These are phyloP conservation scores for Quercus robur DNA, from an alignment of 306 rosid genomes.

Conservation along the genomic window DNA sequence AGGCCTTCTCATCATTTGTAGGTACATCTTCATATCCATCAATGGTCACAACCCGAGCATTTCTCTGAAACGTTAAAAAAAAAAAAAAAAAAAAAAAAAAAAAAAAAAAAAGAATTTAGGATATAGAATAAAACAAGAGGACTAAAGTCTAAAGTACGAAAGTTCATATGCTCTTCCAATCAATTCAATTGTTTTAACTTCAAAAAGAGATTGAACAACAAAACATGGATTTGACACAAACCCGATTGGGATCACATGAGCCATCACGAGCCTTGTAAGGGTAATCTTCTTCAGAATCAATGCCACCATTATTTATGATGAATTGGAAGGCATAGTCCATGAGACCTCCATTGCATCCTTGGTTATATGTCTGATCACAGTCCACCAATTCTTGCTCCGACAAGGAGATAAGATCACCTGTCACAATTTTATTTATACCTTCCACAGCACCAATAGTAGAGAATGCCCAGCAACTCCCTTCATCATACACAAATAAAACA, in stretches of 20 bases:
- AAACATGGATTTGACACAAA: constrained; percentile 14
- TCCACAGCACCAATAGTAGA: constrained; percentile 80
- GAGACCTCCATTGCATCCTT: constrained; percentile 95
- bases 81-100: background rate
- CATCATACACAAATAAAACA: constrained; percentile 15
- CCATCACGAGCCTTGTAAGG: constrained; percentile 61
- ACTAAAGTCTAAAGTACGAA: background rate
- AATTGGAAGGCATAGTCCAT: constrained; percentile 88
- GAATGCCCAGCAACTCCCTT: constrained; percentile 99
- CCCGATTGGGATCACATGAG: constrained; percentile 65
- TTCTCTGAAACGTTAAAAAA: constrained; percentile 40
- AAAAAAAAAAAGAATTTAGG: background rate
- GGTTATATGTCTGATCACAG: constrained; percentile 66
- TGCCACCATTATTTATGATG: constrained; percentile 76
- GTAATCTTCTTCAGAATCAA: constrained; percentile 76
- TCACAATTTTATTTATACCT: constrained; percentile 75
- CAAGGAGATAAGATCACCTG: constrained; percentile 52
- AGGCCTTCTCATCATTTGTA: constrained; percentile 60
- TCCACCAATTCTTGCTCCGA: constrained; percentile 95
- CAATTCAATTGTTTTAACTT: background rate
- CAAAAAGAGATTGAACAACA: background rate
- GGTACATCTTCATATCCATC: constrained; percentile 85
- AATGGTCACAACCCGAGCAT: constrained; percentile 64
- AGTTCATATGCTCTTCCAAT: background rate
- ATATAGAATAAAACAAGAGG: background rate